phyloP scores from a whole-genome alignment of 2,329 filamentous ascomycete genomes.

The Colletotrichum horii region DNA sequence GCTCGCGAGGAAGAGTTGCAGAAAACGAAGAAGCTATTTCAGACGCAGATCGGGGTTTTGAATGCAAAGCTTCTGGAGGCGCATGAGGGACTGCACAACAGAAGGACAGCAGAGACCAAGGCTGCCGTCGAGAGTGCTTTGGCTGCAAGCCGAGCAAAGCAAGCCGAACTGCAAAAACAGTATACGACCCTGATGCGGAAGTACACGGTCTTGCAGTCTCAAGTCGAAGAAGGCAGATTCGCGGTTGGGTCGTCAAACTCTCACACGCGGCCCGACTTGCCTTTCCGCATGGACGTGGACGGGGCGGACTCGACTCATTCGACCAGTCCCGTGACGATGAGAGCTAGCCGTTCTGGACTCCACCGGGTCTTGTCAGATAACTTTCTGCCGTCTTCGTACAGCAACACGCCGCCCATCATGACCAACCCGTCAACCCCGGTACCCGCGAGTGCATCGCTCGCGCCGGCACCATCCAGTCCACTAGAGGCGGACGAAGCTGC shows the following conservation, averaged over 20 bases:
- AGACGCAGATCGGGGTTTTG: constrained; percentile 53
- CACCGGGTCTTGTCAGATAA: constrained; percentile 51
- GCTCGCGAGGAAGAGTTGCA: constrained; percentile 54
- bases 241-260: constrained; percentile 18
- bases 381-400: constrained; percentile 42
- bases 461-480: constrained; percentile 40
- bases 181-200: constrained; percentile 55
- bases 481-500: constrained; percentile 30
- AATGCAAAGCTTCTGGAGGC: constrained; percentile 49
- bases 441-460: constrained; percentile 35
- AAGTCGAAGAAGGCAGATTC: constrained; percentile 21
- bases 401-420: constrained; percentile 47
- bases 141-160: constrained; percentile 57
- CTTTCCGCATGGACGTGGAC: constrained; percentile 24
- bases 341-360: constrained; percentile 30
- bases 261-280: constrained; percentile 15
- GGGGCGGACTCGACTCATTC: constrained; percentile 26
- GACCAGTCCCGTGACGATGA: constrained; percentile 42
- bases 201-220: constrained; percentile 56
- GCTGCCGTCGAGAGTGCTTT: constrained; percentile 49
- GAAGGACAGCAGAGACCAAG: constrained; percentile 31
- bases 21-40: constrained; percentile 46
- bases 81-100: constrained; percentile 31
- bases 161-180: constrained; percentile 59
- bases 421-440: constrained; percentile 32